phyloP scores from a whole-genome alignment of 1,139 yeast genomes.

The Zygoascus meyerae region DNA sequence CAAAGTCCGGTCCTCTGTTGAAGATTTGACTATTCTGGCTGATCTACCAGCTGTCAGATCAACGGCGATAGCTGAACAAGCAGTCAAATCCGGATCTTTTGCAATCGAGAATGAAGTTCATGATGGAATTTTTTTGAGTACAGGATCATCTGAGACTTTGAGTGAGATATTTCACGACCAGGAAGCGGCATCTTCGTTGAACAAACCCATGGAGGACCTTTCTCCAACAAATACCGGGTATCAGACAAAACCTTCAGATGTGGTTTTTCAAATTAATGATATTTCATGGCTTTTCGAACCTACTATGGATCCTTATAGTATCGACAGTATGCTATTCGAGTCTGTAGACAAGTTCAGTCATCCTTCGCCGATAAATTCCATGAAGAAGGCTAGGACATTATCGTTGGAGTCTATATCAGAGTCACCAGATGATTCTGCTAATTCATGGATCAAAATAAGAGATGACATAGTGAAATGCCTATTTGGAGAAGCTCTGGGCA shows the following conservation, averaged over 20 bases:
- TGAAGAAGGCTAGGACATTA: too few relatives aligned
- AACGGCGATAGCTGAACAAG: too few relatives aligned
- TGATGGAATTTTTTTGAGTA: not conserved
- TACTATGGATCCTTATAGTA: conserved; percentile 5
- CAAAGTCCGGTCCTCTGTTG: too few relatives aligned
- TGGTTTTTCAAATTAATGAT: conserved; percentile 19
- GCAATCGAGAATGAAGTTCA: not conserved
- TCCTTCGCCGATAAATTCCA: too few relatives aligned
- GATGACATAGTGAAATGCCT: conserved; percentile 16
- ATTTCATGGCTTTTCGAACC: conserved; percentile 24
- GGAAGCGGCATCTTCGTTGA: not conserved
- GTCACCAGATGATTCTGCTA: not conserved
- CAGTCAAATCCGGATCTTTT: too few relatives aligned
- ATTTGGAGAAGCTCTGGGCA: conserved; percentile 11
- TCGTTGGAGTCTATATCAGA: not conserved
- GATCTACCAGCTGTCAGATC: too few relatives aligned
- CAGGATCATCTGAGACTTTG: not conserved
- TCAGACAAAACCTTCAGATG: not conserved
- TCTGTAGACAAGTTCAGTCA: not conserved
- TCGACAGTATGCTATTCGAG: not conserved
- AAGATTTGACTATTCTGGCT: too few relatives aligned
- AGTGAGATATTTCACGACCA: not conserved
- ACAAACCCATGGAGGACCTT: not conserved
- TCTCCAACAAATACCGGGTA: not conserved
- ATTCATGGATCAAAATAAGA: conserved; percentile 5